Percentiles rank a stretch among this genome's conserved stretches.
phyloP scores from a whole-genome alignment of 495 filamentous ascomycete genomes.

The Penicillium goetzii region DNA sequence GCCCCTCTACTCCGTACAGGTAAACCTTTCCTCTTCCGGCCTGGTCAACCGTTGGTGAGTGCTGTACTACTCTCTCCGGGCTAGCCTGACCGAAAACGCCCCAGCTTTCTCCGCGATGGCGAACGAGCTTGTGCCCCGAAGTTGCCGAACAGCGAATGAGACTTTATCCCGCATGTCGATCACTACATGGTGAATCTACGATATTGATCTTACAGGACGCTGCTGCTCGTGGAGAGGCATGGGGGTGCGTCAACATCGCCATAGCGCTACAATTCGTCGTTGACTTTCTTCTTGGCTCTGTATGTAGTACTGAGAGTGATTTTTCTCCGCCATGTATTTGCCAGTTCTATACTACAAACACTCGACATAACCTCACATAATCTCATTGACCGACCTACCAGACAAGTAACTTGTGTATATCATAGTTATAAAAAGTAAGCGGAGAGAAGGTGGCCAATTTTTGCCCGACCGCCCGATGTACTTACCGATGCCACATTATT shows the following conservation, averaged over 20 bases:
- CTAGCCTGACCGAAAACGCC: not conserved
- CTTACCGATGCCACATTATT: too few species aligned
- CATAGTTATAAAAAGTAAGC: too few species aligned
- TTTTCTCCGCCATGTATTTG: too few species aligned
- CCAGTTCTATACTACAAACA: too few species aligned
- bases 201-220: not conserved
- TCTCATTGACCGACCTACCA: too few species aligned
- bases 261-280: not conserved
- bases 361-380: too few species aligned
- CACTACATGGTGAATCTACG: not conserved
- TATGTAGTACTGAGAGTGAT: too few species aligned
- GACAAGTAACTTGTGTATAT: too few species aligned
- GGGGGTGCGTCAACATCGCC: not conserved
- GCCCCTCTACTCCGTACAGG: not conserved
- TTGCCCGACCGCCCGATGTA: too few species aligned
- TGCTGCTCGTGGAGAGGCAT: slow-evolving; percentile 14
- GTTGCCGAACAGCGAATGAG: not conserved
- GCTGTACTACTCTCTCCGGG: not conserved
- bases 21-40: not conserved
- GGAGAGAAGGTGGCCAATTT: too few species aligned
- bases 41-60: slow-evolving; percentile 10
- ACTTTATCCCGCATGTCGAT: not conserved
- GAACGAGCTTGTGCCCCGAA: not conserved
- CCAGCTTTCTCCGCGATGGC: not conserved
- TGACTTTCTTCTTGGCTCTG: not conserved